Evolutionary conservation across 2,329 filamentous ascomycete species (phyloP).

Genomic region (Fusarium illudens): DNA sequence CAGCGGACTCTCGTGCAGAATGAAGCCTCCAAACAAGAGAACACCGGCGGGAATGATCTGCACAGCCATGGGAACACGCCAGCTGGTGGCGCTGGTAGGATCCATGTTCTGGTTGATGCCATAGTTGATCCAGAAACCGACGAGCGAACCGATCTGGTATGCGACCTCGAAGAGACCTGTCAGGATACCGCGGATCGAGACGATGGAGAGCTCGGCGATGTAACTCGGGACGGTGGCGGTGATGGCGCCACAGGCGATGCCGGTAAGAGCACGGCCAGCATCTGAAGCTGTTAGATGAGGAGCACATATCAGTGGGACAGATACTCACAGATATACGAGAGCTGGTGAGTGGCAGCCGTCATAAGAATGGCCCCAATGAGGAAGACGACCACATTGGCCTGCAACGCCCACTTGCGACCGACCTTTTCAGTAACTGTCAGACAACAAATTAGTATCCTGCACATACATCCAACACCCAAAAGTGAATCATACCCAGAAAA

Average conservation of each 20-base stretch:
- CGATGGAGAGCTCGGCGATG: slow-evolving; percentile 68
- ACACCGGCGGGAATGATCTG: slow-evolving; percentile 56
- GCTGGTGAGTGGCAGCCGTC: slow-evolving; percentile 51
- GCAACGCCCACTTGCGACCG: slow-evolving; percentile 60
- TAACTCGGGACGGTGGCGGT: slow-evolving; percentile 69
- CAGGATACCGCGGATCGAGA: slow-evolving; percentile 65
- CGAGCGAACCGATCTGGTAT: slow-evolving; percentile 60
- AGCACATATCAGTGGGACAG: rapidly evolving
- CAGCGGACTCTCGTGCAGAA: slow-evolving; percentile 54
- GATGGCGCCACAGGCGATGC: slow-evolving; percentile 65
- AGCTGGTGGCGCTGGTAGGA: slow-evolving; percentile 46
- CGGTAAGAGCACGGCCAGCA: slow-evolving; percentile 65
- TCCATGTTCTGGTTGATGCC: slow-evolving; percentile 53
- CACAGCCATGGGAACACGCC: slow-evolving; percentile 59
- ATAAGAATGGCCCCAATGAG: slow-evolving; percentile 55
- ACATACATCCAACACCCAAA: neutral
- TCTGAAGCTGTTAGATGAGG: slow-evolving; percentile 49
- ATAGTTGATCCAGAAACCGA: slow-evolving; percentile 63
- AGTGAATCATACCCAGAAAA: slow-evolving; percentile 46
- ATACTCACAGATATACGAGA: slow-evolving; percentile 54
- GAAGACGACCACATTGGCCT: slow-evolving; percentile 55
- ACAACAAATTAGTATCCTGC: neutral
- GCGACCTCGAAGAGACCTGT: slow-evolving; percentile 63
- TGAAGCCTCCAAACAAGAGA: slow-evolving; percentile 55
- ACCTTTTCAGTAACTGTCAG: slow-evolving; percentile 54